Percentiles rank a stretch among this genome's conserved stretches.
Evolutionary conservation across 306 rosid species (phyloP).

Genomic region (Vigna mungo): DNA sequence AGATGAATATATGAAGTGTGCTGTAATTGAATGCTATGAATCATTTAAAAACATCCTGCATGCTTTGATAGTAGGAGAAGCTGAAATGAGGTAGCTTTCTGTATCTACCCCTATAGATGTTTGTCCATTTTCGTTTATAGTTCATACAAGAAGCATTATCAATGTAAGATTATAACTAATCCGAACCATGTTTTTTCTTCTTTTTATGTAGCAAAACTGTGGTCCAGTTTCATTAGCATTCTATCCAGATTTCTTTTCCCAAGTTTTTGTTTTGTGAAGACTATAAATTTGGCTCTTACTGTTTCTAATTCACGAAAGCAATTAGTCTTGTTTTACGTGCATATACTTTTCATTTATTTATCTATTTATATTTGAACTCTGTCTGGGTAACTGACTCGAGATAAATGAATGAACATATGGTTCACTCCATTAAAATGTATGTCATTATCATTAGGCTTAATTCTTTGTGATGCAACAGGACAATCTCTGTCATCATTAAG

Average conservation of each 20-base stretch:
- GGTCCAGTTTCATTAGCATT: neutral
- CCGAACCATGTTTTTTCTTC: neutral
- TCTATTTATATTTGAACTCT: constrained; percentile 19
- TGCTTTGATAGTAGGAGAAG: constrained; percentile 83
- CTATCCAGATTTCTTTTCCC: constrained; percentile 26
- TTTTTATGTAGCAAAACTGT: neutral
- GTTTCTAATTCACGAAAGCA: constrained; percentile 34
- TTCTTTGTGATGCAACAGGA: constrained; percentile 65
- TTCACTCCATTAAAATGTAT: constrained; percentile 25
- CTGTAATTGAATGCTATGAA: constrained; percentile 93
- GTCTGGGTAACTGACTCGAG: constrained; percentile 18
- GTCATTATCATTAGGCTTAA: constrained; percentile 43
- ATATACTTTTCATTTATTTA: constrained; percentile 24
- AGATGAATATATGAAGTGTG: constrained; percentile 94
- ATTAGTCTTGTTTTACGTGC: constrained; percentile 21
- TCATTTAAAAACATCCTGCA: constrained; percentile 72
- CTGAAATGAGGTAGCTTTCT: constrained; percentile 79
- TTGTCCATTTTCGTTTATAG: constrained; percentile 36
- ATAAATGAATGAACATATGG: constrained; percentile 17
- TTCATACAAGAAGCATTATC: constrained; percentile 23
- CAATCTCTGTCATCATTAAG: constrained; percentile 74
- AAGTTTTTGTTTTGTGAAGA: neutral
- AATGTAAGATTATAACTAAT: constrained; percentile 16
- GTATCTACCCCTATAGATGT: constrained; percentile 29
- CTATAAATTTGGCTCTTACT: constrained; percentile 17